A percentile compares a stretch with the other conserved stretches of the same genome.
These are phyloP conservation scores for cucumber (Cucumis sativus) DNA, from an alignment of 306 rosid genomes.

Conservation along the genomic window DNA sequence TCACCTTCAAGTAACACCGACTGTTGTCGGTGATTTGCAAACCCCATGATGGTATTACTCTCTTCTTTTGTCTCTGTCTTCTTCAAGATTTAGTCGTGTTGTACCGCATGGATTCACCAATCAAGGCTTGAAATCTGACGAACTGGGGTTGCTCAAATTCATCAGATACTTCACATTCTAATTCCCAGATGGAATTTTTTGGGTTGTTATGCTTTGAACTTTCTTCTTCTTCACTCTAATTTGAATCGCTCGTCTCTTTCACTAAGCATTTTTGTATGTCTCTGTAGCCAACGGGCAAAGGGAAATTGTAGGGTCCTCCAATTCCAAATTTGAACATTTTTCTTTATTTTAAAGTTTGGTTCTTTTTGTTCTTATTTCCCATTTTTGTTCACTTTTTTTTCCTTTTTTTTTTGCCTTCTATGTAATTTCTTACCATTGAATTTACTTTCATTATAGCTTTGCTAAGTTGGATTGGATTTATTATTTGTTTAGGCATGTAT, in stretches of 20 bases:
- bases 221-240: not conserved
- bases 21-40: not conserved
- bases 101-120: not conserved
- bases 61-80: not conserved
- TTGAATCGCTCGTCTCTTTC: not conserved
- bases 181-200: not conserved
- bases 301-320: not conserved
- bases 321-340: constrained; percentile 12
- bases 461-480: not conserved
- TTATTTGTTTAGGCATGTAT: too few species aligned
- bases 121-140: not conserved
- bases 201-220: not conserved
- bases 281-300: constrained; percentile 8
- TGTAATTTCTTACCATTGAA: not conserved
- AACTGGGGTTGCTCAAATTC: not conserved
- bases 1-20: constrained; percentile 35
- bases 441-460: too few species aligned
- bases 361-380: not conserved
- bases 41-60: not conserved
- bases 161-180: not conserved
- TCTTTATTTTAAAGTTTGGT: not conserved
- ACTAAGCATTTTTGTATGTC: not conserved
- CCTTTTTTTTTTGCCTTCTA: not conserved
- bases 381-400: not conserved
- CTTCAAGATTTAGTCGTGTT: not conserved